A percentile compares a stretch with the other conserved stretches of the same genome.
phyloP scores from a whole-genome alignment of 2,329 filamentous ascomycete species.

The Penicillium rolfsii region DNA sequence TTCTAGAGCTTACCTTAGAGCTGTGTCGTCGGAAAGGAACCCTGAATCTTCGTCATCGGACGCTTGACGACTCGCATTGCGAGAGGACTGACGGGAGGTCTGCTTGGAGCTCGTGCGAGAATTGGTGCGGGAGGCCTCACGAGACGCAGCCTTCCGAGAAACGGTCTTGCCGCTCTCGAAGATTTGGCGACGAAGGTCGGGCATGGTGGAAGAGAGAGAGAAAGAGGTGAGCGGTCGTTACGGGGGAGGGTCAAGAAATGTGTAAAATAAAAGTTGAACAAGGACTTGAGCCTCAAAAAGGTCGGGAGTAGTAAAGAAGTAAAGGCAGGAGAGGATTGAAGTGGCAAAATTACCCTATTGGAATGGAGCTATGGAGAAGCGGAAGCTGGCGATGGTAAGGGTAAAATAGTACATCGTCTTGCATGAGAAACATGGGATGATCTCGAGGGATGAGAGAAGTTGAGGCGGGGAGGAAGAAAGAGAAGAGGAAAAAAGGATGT shows the following conservation, averaged over 20 bases:
- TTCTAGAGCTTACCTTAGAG: slow-evolving; percentile 54
- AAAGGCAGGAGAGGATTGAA: neutral
- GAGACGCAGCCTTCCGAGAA: slow-evolving; percentile 63
- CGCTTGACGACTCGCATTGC: slow-evolving; percentile 57
- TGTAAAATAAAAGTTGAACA: neutral
- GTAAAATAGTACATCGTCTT: slow-evolving; percentile 24
- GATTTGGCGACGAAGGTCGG: slow-evolving; percentile 59
- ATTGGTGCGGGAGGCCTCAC: slow-evolving; percentile 55
- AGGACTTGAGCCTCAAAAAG: neutral
- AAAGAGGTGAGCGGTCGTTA: neutral
- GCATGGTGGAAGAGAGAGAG: slow-evolving; percentile 40
- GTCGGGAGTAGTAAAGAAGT: slow-evolving; percentile 1
- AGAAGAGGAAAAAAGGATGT: neutral
- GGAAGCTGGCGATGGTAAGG: slow-evolving; percentile 15
- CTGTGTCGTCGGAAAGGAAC: slow-evolving; percentile 61
- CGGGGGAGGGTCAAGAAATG: neutral
- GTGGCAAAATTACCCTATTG: slow-evolving; percentile 23
- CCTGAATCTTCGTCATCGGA: slow-evolving; percentile 63
- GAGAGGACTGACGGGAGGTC: slow-evolving; percentile 58
- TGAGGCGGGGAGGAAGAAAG: slow-evolving; percentile 12
- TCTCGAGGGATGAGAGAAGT: slow-evolving; percentile 17
- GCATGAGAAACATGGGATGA: slow-evolving; percentile 18
- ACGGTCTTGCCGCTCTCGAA: slow-evolving; percentile 68
- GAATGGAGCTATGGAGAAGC: slow-evolving; percentile 25
- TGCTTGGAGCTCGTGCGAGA: slow-evolving; percentile 58